Evolutionary conservation across 75 land plant species (phyloP).

Genomic region (Ceratopteris richardii): DNA sequence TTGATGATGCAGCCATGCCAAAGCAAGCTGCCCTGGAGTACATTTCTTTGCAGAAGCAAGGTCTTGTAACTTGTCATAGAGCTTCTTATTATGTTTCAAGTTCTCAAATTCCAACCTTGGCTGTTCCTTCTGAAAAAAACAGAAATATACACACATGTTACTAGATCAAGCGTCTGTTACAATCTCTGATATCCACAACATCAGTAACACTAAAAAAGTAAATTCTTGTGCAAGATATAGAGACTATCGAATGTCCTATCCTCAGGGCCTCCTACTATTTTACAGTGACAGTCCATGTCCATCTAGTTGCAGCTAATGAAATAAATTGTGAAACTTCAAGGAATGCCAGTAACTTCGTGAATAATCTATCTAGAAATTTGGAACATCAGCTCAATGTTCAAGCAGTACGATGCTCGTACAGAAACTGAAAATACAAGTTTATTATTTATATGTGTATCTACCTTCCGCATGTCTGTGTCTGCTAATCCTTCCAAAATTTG

Average conservation of each 20-base stretch:
- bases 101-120: slow-evolving; percentile 43
- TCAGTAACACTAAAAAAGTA: too few species aligned
- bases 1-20: slow-evolving; percentile 51
- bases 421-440: not conserved
- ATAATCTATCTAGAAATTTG: too few species aligned
- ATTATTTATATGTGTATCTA: slow-evolving; percentile 1
- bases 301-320: too few species aligned
- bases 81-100: slow-evolving; percentile 30
- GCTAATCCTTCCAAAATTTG: slow-evolving; percentile 15
- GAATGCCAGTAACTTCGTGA: too few species aligned
- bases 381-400: too few species aligned
- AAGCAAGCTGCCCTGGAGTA: slow-evolving; percentile 50
- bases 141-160: not conserved
- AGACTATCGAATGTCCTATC: too few species aligned
- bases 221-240: too few species aligned
- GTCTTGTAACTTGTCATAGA: slow-evolving; percentile 25
- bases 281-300: too few species aligned
- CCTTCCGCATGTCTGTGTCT: slow-evolving; percentile 28
- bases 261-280: too few species aligned
- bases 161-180: not conserved
- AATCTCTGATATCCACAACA: not conserved
- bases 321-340: too few species aligned
- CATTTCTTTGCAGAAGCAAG: slow-evolving; percentile 38
- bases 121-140: slow-evolving; percentile 6
- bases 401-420: too few species aligned